Percentiles rank a stretch among this genome's conserved stretches.
phyloP scores from a whole-genome alignment of 2,329 filamentous ascomycete species.

The Neoarthrinium moseri region DNA sequence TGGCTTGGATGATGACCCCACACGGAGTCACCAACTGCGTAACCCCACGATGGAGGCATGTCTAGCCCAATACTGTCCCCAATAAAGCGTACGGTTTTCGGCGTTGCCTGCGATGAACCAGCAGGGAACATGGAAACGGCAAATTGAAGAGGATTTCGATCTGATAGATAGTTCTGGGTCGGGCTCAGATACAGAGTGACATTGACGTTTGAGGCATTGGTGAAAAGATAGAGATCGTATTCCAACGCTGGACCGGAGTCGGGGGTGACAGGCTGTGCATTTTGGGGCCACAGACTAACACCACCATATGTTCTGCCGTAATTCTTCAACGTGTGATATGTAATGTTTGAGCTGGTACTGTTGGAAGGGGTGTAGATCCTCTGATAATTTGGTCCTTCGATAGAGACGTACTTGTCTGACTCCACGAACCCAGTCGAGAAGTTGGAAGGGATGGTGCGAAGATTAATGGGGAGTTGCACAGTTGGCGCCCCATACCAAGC shows the following conservation, averaged over 20 bases:
- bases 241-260: constrained; percentile 53
- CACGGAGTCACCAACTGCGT: constrained; percentile 41
- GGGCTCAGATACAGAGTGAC: constrained; percentile 52
- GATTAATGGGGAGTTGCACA: constrained; percentile 54
- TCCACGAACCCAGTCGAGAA: constrained; percentile 63
- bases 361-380: constrained; percentile 30
- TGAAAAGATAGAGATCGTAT: constrained; percentile 63
- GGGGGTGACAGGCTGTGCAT: constrained; percentile 46
- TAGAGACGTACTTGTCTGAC: constrained; percentile 55
- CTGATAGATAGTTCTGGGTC: constrained; percentile 51
- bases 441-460: constrained; percentile 43
- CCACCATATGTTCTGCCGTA: constrained; percentile 60
- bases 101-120: constrained; percentile 21
- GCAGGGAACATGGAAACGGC: constrained; percentile 31
- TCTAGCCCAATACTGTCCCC: constrained; percentile 37
- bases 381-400: constrained; percentile 54
- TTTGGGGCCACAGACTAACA: constrained; percentile 54
- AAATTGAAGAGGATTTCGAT: constrained; percentile 40
- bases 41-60: constrained; percentile 41
- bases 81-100: constrained; percentile 38
- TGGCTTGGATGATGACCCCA: constrained; percentile 42
- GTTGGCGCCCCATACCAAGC: constrained; percentile 34
- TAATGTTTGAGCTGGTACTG: constrained; percentile 27
- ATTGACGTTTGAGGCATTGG: constrained; percentile 40
- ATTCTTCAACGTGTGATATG: constrained; percentile 51